Base-by-base conservation (phyloP, 805 yeast genomes). In the Metschnikowia similis region DNA sequence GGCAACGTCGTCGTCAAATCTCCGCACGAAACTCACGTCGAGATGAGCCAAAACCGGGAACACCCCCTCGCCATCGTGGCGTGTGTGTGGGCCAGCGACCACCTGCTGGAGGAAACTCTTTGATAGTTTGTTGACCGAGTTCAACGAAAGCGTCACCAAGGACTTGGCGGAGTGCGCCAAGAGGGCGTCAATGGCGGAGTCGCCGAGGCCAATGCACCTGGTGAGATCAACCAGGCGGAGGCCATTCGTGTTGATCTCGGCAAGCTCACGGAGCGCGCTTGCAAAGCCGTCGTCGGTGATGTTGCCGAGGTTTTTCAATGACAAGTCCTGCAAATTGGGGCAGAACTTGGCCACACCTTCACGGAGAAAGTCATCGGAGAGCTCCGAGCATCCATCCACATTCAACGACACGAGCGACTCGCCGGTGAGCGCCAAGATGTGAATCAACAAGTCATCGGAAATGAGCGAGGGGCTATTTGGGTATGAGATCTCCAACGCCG, bases 11-110 rank as follows among this genome's bases (percentile, higher is more conserved):
- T 92, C 89, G 61, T 89, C 89, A 10, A 89, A 78, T 17, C 82
- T 72, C 36, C 95, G 72, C 2, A 89, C 87, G 66, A 92, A 92
- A 0, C 97, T 95, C 11, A 83, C 62, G 64, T 92, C 94, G 14
- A 88, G 58, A 32, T 81, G 76, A 0, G 89, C 81, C 39, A 92
- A 67, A 29, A 83, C 75, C 1, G 90, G 87, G 40, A 82, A 71
- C 7, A 55, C 35, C 8, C 65, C 48, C 30, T 61, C 55, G 43
- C 52, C 66, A 48, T 53, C 63, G 4, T n/a, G 41, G 8, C 52
- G 59, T 13, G 51, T 50, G 6, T 55, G 56, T 11, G 54, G 48
- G 9, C 55, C 40, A 11, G 16, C 51, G 28, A 56, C 49, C 41
- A 51, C 48, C 44, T 71, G 72, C 46, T 72, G 68, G 59, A 85